These are phyloP conservation scores for Achaetomium macrosporum DNA, from an alignment of 2,329 filamentous ascomycete genomes.

Conservation along the genomic window DNA sequence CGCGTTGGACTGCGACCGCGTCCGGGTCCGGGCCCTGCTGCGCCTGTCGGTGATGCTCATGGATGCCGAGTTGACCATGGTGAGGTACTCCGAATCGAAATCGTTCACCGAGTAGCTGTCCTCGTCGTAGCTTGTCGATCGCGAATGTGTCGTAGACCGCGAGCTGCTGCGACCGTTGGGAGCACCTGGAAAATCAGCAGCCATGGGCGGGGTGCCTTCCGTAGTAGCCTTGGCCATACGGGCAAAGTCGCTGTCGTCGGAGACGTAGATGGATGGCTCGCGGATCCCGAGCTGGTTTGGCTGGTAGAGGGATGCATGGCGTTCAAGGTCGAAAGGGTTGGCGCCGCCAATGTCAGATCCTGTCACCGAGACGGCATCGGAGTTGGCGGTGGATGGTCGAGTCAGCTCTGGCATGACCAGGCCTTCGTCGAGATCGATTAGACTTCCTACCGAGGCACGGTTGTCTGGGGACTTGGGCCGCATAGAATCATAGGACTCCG, in stretches of 20 bases:
- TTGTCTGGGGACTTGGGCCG: slow-evolving; percentile 24
- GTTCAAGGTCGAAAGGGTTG: slow-evolving; percentile 58
- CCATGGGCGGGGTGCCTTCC: not conserved
- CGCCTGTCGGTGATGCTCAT: slow-evolving; percentile 13
- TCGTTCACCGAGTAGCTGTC: slow-evolving; percentile 25
- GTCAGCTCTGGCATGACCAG: slow-evolving; percentile 36
- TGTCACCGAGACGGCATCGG: slow-evolving; percentile 49
- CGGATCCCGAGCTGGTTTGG: slow-evolving; percentile 30
- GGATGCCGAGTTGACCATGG: slow-evolving; percentile 13
- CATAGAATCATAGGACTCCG: slow-evolving; percentile 33
- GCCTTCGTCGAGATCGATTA: slow-evolving; percentile 34
- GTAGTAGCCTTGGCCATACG: slow-evolving; percentile 24
- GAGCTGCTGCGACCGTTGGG: slow-evolving; percentile 26
- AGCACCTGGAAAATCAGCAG: not conserved
- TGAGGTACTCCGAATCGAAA: slow-evolving; percentile 26
- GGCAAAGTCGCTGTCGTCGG: slow-evolving; percentile 50
- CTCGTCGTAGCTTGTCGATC: slow-evolving; percentile 28
- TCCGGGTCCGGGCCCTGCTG: slow-evolving; percentile 11
- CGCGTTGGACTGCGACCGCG: slow-evolving; percentile 8
- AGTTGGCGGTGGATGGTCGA: slow-evolving; percentile 55
- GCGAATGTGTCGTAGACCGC: slow-evolving; percentile 18
- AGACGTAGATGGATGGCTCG: slow-evolving; percentile 56
- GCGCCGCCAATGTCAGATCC: slow-evolving; percentile 51
- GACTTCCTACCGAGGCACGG: slow-evolving; percentile 32
- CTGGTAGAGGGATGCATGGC: slow-evolving; percentile 52